phyloP scores from a whole-genome alignment of 306 rosid species.

The Fragaria iinumae region DNA sequence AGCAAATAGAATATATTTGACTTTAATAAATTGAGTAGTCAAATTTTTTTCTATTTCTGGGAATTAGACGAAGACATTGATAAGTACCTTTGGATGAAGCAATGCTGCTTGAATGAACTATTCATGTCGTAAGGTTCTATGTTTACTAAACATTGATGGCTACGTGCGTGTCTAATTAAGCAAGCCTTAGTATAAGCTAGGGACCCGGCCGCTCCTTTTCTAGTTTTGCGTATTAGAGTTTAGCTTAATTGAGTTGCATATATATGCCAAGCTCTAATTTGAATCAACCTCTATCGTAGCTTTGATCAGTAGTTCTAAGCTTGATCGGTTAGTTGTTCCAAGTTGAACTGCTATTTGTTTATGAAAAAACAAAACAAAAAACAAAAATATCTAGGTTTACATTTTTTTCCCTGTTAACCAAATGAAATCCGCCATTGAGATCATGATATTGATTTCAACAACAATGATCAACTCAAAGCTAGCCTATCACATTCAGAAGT shows the following conservation, averaged over 20 bases:
- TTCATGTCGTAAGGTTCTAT: background rate
- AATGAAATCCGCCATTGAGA: background rate
- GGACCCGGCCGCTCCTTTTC: background rate
- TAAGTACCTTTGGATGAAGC: background rate
- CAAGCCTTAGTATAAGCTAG: background rate
- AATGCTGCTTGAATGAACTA: background rate
- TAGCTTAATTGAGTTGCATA: background rate
- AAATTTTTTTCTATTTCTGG: background rate
- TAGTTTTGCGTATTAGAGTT: background rate
- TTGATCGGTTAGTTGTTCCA: too few relatives aligned
- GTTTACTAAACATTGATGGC: background rate
- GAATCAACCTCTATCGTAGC: background rate
- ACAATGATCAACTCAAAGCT: background rate
- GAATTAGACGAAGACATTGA: background rate
- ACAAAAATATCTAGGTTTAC: too few relatives aligned
- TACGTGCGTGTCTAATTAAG: background rate
- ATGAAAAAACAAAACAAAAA: too few relatives aligned
- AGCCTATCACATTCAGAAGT: background rate
- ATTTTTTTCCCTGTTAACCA: background rate
- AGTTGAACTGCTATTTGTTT: too few relatives aligned
- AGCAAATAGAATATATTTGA: background rate
- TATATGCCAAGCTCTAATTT: background rate
- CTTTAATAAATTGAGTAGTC: background rate
- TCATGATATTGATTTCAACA: background rate
- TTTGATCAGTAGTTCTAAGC: background rate